Base-by-base conservation (phyloP, 345 rosid genomes). In the Cardamine chenopodiifolia region DNA sequence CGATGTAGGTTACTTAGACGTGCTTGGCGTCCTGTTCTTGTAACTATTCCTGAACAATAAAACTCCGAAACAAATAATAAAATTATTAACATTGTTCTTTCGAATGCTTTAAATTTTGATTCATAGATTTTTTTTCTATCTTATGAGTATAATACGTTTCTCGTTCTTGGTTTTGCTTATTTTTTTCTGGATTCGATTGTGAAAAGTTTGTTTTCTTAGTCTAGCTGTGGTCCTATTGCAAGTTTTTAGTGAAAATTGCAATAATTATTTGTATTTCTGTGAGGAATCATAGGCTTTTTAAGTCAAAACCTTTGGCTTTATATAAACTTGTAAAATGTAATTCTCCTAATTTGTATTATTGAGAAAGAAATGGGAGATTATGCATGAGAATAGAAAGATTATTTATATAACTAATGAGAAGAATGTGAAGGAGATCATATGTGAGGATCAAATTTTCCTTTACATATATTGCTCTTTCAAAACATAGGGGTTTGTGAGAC, bases 21-120 rank as follows among this genome's bases (percentile, higher is more conserved):
- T 84, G 84, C 96, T 28, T 94, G 97, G 97, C 86, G 95, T 52
- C 96, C 97, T 4, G 85, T 89, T 60, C 87, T 91, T 58, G 85
- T 88, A 17, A 79, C 95, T 0, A 94, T 91, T 37, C 93, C 98
- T 3, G 98, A 94, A 85, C 86, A 86, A 77, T 75, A 42, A n/a
- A 62, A 52, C 55, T 76, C 64, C 8, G 20, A 40, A 32, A 59
- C 40, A 9, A 52, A 72, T 62, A 26, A 45, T 17, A 45, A n/a
- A 64, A 44, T 11, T 42, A 2, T 62, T 22, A 19, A 42, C n/a
- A 63, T 63, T 20, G 40, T 52, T 59, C 0, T 2, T n/a, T 31
- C 11, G 7, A 52, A 9, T 72, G 10, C 28, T 63, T 15, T 20
- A 10, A 40, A 17, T 34, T 50, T 7, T 31, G 2, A n/a, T 45